Base-by-base conservation (phyloP, 176 grass and related monocot genomes). In the Panicum miliaceum region DNA sequence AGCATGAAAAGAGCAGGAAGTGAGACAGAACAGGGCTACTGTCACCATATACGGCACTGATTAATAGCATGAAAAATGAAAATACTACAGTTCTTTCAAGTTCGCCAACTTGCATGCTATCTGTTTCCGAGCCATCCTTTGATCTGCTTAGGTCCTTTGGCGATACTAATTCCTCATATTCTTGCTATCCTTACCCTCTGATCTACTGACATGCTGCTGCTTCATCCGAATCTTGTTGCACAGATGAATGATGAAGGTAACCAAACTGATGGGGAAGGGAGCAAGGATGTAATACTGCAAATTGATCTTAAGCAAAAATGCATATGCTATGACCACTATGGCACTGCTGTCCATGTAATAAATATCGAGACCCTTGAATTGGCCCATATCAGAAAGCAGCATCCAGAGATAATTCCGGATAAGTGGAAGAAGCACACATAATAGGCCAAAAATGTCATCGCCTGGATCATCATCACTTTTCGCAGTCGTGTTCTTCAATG, bases 201-300 rank as follows among this genome's bases (percentile, higher is more conserved):
- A 29, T 63, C 0, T 8, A 40, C 14, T 68, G 37, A 8, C 65
- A 41, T 68, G 37, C 36, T 42, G 65, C 20, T 42, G 36, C 37
- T 41, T 42, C 23, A 53, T 10, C 58, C 23, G 3, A 6, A 15
- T 63, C 60, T 63, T 20, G 11, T 63, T 63, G 65, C 10, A 68
- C 2, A 68, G 65, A 41, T 68, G 12, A 68, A 19, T 1, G 37
- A 68, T n/a, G 65, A 68, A 68, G 19, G 2, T 18, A 68, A 40
- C 65, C 65, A 68, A n/a, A 68, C 36, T 41, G 20, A 68, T n/a
- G 2, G 65, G 65, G 37, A 68, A 68, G 18, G 65, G 65, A n/a
- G 0, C 19, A 68, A 68, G 36, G 65, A 68, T 68, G 65, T 3
- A 41, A 22, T 68, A 68, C 20, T 41, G 35, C 8, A 22, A 68